Conservation (phyloP, 805 yeast genomes). For the Starmerella asiatica region DNA sequence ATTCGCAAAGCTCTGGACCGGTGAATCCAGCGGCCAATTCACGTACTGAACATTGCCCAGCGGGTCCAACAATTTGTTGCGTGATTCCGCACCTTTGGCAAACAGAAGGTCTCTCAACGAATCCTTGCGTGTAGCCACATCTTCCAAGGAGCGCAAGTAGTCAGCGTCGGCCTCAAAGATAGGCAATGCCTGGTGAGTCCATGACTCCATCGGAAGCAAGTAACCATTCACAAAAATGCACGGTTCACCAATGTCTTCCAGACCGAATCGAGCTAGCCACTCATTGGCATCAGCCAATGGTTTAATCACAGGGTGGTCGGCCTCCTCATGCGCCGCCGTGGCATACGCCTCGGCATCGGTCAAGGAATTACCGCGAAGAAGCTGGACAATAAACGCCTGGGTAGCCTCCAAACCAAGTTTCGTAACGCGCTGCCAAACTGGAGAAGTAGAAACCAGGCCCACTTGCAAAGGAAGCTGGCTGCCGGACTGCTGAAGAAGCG, state of each 20-base stretch:
- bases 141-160: slow-evolving; percentile 21
- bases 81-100: slow-evolving; percentile 6
- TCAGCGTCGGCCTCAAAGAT: slow-evolving; percentile 38
- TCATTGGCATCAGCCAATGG: slow-evolving; percentile 2
- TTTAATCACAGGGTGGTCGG: background rate
- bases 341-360: slow-evolving; percentile 12
- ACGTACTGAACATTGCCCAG: background rate
- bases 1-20: slow-evolving; percentile 7
- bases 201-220: slow-evolving; percentile 9
- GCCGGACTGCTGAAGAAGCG: slow-evolving; percentile 23
- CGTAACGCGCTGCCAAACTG: slow-evolving; percentile 18
- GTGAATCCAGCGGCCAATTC: slow-evolving; percentile 10
- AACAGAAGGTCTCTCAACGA: slow-evolving; percentile 16
- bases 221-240: slow-evolving; percentile 57
- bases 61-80: slow-evolving; percentile 14
- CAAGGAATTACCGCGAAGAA: slow-evolving; percentile 9
- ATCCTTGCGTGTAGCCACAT: background rate
- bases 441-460: slow-evolving; percentile 59
- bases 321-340: slow-evolving; percentile 11
- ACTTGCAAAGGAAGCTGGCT: slow-evolving; percentile 62
- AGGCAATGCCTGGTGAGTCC: slow-evolving; percentile 21
- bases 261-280: slow-evolving; percentile 28
- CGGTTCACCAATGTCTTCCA: slow-evolving; percentile 33
- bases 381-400: slow-evolving; percentile 13
- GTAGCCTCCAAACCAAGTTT: slow-evolving; percentile 16